These are phyloP conservation scores for Mucor velutinosus DNA, from an alignment of 371 early-diverging fungal species.

Conservation along the genomic window DNA sequence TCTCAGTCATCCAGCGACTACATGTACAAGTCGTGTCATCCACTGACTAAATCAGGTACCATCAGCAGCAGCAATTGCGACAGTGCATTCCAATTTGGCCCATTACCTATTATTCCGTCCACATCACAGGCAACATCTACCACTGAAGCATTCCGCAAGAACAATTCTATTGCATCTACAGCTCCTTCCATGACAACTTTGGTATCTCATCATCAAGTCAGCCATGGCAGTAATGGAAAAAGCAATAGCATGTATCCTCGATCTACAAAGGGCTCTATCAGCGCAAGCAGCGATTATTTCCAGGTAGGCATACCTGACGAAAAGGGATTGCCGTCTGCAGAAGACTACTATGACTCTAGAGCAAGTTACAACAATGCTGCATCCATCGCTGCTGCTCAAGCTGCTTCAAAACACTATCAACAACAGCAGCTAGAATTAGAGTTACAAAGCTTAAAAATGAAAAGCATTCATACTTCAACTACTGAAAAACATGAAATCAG, in stretches of 20 bases:
- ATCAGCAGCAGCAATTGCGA: background rate
- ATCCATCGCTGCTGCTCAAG: background rate
- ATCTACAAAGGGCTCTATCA: slow-evolving; percentile 1
- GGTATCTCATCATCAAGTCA: slow-evolving; percentile 9
- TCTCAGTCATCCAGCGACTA: slow-evolving; percentile 19
- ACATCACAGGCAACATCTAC: background rate
- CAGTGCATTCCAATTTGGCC: slow-evolving; percentile 19
- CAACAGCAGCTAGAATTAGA: background rate
- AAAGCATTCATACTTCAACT: background rate
- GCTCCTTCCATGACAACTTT: slow-evolving; percentile 19
- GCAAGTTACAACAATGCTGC: background rate
- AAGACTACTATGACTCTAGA: background rate
- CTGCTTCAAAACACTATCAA: background rate
- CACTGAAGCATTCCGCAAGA: background rate
- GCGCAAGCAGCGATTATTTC: background rate
- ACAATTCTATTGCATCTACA: slow-evolving; percentile 16
- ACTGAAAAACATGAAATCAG: background rate
- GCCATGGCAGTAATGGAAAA: slow-evolving; percentile 11
- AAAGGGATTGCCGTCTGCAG: background rate
- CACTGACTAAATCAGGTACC: slow-evolving; percentile 15
- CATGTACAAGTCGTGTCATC: slow-evolving; percentile 10
- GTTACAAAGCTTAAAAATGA: background rate
- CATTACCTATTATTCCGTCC: slow-evolving; percentile 18
- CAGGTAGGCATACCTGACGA: background rate
- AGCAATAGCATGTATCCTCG: background rate